Base-by-base conservation (phyloP, 1,284 basidiomycete species). In the Cryptococcus wingfieldii region DNA sequence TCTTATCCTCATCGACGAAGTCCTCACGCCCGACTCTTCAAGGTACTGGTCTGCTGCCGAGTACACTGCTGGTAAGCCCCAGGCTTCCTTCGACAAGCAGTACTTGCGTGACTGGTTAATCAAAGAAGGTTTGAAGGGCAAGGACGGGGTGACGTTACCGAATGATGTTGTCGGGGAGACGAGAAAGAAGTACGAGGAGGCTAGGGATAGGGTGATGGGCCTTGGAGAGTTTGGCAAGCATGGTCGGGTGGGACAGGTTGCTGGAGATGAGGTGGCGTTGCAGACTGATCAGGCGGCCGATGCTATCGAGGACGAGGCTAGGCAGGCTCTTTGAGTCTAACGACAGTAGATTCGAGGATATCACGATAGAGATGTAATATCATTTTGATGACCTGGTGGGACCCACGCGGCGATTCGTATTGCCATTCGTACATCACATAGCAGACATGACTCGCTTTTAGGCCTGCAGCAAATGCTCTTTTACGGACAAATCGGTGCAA, bases 31-130 rank as follows among this genome's bases (percentile, higher is more conserved):
- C 6, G 96, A 98, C 77, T 96, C 92, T 23, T 97, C 93, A 18
- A 84, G 95, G 42, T 99, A 98, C 81, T 98, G 96, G 95, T 87
- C 91, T 1, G 81, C 85, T 0, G 81, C 80, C 13, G 82, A 79
- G 3, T 98, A 96, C 78, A 77, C 79, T 41, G 81, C 84, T 2
- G 95, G 95, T 9, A 80, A 82, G 54, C 72, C 85, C 0, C 95
- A 97, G 77, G 83, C 86, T 19, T 92, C 90, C 68, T 98, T 96
- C 69, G 96, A 98, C 77, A 98, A 99, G 80, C 95, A 99, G 78
- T 97, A 89, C 71, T 79, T 98, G 46, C 81, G 96, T 38, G 93
- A 98, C 74, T 93, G 92, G 88, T 79, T 97, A 42, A 83, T 84
- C 25, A 74, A 78, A 27, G 79, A 80, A 5, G 90, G 89, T 0